phyloP scores from a whole-genome alignment of 2,329 filamentous ascomycete species.

The Chlorencoelia australis region DNA sequence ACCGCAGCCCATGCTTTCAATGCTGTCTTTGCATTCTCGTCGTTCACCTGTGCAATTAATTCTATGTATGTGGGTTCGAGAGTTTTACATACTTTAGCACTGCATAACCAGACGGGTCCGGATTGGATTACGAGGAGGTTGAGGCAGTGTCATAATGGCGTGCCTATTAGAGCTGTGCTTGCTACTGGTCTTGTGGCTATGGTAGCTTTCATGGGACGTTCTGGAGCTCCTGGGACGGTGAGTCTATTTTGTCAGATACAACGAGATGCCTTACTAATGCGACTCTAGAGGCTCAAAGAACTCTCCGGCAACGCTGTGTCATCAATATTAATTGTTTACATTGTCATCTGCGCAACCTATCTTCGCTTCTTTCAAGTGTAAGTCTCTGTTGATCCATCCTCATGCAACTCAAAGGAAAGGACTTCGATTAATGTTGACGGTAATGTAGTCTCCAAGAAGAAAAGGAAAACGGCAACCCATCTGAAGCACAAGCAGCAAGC shows the following conservation, averaged over 20 bases:
- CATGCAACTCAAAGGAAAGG: no score
- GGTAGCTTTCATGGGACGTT: slow-evolving; percentile 31
- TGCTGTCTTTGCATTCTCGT: slow-evolving; percentile 30
- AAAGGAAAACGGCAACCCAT: slow-evolving; percentile 31
- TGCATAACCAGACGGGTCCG: slow-evolving; percentile 30
- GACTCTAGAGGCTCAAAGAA: slow-evolving; percentile 4
- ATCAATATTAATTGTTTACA: slow-evolving; percentile 32
- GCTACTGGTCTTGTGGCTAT: slow-evolving; percentile 31
- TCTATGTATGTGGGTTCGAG: slow-evolving; percentile 30
- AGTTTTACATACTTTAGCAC: slow-evolving; percentile 30
- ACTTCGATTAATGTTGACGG: no score
- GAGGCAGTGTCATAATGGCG: slow-evolving; percentile 29
- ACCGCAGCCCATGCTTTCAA: slow-evolving; percentile 24
- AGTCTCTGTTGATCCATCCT: no score
- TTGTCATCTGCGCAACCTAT: slow-evolving; percentile 32
- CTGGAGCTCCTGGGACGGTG: slow-evolving; percentile 29
- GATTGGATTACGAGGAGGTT: slow-evolving; percentile 32
- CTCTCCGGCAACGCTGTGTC: slow-evolving; percentile 28
- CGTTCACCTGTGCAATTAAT: slow-evolving; percentile 30
- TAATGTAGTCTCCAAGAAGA: no score
- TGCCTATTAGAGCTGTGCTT: slow-evolving; percentile 31
- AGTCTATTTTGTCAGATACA: no score
- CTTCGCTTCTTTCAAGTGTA: slow-evolving; percentile 31
- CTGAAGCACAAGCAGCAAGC: slow-evolving; percentile 28
- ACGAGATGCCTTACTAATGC: background rate